Evolutionary conservation across 495 filamentous ascomycete species (phyloP), one percentile per base, ranked within the genome.

Genomic region (Penicillium tannophilum): DNA sequence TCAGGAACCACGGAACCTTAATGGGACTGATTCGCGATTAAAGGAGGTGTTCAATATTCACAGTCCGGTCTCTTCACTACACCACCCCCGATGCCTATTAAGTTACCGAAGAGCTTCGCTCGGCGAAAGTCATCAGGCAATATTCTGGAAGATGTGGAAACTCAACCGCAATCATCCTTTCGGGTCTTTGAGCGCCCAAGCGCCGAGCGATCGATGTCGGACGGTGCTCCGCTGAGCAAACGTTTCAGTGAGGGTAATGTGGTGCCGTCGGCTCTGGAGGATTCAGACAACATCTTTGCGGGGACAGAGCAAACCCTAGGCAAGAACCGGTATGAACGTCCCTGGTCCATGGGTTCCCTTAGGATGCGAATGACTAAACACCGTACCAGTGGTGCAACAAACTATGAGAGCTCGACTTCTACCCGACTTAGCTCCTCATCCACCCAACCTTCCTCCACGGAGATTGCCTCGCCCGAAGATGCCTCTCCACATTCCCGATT

Each of bases 371-470:
- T 77, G 70, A 79, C 68, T 52, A 48, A 63, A 39, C 62, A 49
- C 62, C 85, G 81, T 67, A 81, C 82, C 54, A 89, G 87, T 71
- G 86, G 84, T 54, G 86, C 82, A 12, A 30, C 26, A 26, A 87
- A 86, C 43, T 70, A 79, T 63, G 82, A 91, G 62, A 86, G 85
- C 63, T 88, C 88, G 30, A 73, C 76, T 31, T 80, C 80, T n/a
- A 76, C 73, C 11, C 84, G 87, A 50, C 79, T 89, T 60, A 90
- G 88, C 66, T 89, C 89, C 54, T 84, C 86, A 16, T 90, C 89
- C 6, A 91, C 88, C 17, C 73, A 87, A 9, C 88, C 89, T 23
- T 91, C 88, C 7, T 90, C 88, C 8, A 85, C 86, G 23, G 89
- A 90, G 58, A 69, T 80, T 7, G 76, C 77, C 20, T 70, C 72